Conservation (phyloP, 2,329 filamentous ascomycete genomes). For the Fusarium haematococcum region DNA sequence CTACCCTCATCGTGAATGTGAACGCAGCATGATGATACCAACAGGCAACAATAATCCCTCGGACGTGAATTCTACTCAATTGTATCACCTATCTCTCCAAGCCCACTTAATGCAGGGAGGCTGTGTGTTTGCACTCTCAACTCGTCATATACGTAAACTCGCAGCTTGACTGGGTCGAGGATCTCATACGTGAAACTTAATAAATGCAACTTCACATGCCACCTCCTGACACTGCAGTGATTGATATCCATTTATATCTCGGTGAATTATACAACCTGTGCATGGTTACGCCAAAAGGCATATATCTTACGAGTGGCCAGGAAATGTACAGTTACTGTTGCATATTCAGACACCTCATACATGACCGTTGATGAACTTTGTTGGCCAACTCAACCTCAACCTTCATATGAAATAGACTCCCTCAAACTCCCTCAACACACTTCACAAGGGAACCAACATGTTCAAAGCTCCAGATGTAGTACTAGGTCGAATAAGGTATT, state of each 20-base stretch:
- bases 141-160: background rate
- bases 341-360: background rate
- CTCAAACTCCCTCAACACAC: background rate
- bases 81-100: background rate
- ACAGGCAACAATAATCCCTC: background rate
- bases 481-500: slow-evolving; percentile 49
- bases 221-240: background rate
- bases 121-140: background rate
- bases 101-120: background rate
- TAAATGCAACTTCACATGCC: background rate
- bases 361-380: background rate
- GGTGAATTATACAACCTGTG: background rate
- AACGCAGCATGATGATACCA: background rate
- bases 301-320: background rate
- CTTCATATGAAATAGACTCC: background rate
- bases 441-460: background rate
- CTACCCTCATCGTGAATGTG: background rate
- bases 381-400: background rate
- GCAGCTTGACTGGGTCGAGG: background rate
- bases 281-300: background rate
- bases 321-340: background rate
- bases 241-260: background rate
- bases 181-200: background rate
- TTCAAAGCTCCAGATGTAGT: slow-evolving; percentile 12
- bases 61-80: background rate